Evolutionary conservation across 495 filamentous ascomycete genomes (phyloP).

Genomic region (Extremus antarcticus): DNA sequence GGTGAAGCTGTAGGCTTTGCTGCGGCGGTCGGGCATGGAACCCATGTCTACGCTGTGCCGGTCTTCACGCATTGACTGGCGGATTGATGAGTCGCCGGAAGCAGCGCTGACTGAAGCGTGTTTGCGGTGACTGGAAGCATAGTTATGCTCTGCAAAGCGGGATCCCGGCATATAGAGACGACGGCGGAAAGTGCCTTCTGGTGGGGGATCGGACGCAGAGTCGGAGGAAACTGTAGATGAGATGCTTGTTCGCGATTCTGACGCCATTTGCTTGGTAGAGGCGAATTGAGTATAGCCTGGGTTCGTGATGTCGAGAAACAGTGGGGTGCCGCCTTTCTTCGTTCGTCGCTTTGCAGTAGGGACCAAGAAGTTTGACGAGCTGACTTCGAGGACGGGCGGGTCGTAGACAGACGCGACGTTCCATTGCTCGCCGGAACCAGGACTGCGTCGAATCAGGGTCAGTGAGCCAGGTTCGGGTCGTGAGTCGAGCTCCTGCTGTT

Average conservation of each 20-base stretch:
- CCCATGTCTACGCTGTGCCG: not conserved
- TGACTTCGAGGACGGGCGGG: constrained; percentile 30
- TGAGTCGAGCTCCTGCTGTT: not conserved
- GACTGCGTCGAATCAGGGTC: constrained; percentile 81
- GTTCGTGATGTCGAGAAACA: constrained; percentile 52
- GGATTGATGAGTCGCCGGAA: not conserved
- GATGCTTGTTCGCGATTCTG: constrained; percentile 19
- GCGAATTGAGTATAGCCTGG: constrained; percentile 53
- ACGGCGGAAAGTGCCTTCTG: constrained; percentile 21
- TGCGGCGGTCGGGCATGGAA: constrained; percentile 6
- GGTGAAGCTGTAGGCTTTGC: constrained; percentile 51
- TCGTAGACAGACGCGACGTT: constrained; percentile 68
- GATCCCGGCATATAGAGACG: constrained; percentile 31
- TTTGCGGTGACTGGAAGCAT: constrained; percentile 3
- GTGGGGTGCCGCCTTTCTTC: constrained; percentile 25
- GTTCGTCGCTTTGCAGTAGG: constrained; percentile 9
- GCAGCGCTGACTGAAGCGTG: not conserved
- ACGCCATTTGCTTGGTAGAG: not conserved
- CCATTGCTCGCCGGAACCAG: constrained; percentile 69
- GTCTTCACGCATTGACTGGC: not conserved
- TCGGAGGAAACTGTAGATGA: constrained; percentile 7
- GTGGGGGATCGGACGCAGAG: constrained; percentile 1
- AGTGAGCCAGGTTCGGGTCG: constrained; percentile 36
- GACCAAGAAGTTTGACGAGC: constrained; percentile 15
- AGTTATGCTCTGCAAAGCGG: constrained; percentile 14